A percentile compares a stretch with the other conserved stretches of the same genome.
Evolutionary conservation across 805 yeast species (phyloP).

Genomic region (Candida chauliodis): DNA sequence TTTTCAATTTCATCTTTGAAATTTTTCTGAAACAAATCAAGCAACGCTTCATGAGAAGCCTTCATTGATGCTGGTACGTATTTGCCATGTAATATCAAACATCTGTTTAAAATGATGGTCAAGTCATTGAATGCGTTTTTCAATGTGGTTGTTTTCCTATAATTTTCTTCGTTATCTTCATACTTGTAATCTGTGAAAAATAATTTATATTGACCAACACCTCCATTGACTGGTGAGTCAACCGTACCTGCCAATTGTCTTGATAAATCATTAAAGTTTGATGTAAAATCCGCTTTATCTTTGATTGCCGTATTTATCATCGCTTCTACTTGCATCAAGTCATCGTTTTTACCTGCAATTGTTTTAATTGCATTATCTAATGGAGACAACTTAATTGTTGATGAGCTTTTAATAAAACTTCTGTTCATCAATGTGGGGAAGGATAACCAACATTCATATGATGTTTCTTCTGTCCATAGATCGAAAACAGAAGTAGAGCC

Average conservation of each 20-base stretch:
- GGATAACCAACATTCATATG: slow-evolving; percentile 67
- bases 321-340: slow-evolving; percentile 65
- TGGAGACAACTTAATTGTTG: slow-evolving; percentile 66
- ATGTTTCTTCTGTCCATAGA: slow-evolving; percentile 85
- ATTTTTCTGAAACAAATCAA: slow-evolving; percentile 60
- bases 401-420: slow-evolving; percentile 57
- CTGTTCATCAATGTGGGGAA: slow-evolving; percentile 90
- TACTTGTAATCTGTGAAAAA: slow-evolving; percentile 49
- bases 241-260: slow-evolving; percentile 79
- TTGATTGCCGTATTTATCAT: slow-evolving; percentile 50
- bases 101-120: slow-evolving; percentile 58
- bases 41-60: slow-evolving; percentile 65
- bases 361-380: slow-evolving; percentile 75
- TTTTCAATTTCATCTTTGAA: slow-evolving; percentile 60
- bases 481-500: slow-evolving; percentile 70
- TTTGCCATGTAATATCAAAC: slow-evolving; percentile 66
- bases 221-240: slow-evolving; percentile 91
- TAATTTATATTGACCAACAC: slow-evolving; percentile 76
- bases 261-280: slow-evolving; percentile 61
- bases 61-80: slow-evolving; percentile 54
- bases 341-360: slow-evolving; percentile 64
- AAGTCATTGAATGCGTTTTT: slow-evolving; percentile 62
- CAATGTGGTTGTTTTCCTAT: slow-evolving; percentile 31
- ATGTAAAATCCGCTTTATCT: slow-evolving; percentile 45
- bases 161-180: slow-evolving; percentile 29